phyloP scores from a whole-genome alignment of 192 early-diverging fungal genomes.

The Ramicandelaber brevisporus region DNA sequence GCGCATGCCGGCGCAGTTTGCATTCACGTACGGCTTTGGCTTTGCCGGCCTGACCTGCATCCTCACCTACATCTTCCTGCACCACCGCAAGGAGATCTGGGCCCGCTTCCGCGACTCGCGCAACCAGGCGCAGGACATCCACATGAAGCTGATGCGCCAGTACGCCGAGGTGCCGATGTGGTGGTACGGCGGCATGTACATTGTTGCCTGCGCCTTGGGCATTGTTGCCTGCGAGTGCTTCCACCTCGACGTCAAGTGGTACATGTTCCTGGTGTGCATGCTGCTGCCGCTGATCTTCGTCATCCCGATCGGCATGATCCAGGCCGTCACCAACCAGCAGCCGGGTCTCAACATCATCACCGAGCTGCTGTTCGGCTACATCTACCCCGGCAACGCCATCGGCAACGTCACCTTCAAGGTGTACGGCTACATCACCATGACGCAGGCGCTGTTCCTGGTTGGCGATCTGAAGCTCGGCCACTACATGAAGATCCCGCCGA shows the following conservation, averaged over 20 bases:
- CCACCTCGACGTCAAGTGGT: constrained; percentile 35
- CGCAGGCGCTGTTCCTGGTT: constrained; percentile 32
- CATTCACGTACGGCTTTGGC: constrained; percentile 37
- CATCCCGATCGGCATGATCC: constrained; percentile 45
- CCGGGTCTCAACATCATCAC: constrained; percentile 42
- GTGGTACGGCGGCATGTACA: constrained; percentile 24
- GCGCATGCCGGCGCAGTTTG: constrained; percentile 44
- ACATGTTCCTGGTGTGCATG: constrained; percentile 25
- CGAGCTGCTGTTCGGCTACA: constrained; percentile 41
- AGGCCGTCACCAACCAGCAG: constrained; percentile 29
- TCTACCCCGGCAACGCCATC: constrained; percentile 36
- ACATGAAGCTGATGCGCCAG: constrained; percentile 37
- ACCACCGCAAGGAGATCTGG: constrained; percentile 42
- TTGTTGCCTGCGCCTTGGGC: constrained; percentile 12
- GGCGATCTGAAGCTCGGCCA: constrained; percentile 55
- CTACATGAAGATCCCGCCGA: constrained; percentile 48
- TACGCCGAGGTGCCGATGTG: constrained; percentile 42
- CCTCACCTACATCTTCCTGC: constrained; percentile 29
- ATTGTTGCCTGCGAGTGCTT: constrained; percentile 22
- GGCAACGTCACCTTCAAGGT: constrained; percentile 51
- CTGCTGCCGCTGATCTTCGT: constrained; percentile 19
- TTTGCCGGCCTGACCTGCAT: constrained; percentile 42
- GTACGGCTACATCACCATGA: constrained; percentile 32
- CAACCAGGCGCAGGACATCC: constrained; percentile 26
- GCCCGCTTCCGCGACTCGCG: constrained; percentile 20